phyloP scores from a whole-genome alignment of 768 basidiomycete species.

The Lentinula aciculospora region DNA sequence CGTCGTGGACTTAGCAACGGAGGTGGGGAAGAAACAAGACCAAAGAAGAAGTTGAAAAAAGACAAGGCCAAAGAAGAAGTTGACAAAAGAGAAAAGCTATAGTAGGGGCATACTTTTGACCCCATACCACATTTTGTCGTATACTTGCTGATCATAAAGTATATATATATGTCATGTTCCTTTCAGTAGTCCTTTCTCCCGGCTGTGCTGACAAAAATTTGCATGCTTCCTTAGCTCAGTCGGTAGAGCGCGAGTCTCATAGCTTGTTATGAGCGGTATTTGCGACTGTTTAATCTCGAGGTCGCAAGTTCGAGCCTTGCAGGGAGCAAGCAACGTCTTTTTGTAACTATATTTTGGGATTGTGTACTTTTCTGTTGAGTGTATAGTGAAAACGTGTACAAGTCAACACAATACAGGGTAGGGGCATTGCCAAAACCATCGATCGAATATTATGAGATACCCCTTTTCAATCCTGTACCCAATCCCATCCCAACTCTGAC shows the following conservation, averaged over 20 bases:
- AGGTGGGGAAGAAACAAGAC: constrained; percentile 6
- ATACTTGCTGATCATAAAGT: no score
- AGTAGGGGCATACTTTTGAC: no score
- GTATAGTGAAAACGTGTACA: no score
- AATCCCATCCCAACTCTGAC: constrained; percentile 87
- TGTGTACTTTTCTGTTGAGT: no score
- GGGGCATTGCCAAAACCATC: no score
- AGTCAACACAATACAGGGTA: no score
- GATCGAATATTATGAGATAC: not conserved
- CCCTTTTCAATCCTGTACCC: constrained; percentile 32
- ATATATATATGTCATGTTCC: constrained; percentile 16
- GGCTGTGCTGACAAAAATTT: no score
- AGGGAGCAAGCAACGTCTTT: not conserved
- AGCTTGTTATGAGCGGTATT: not conserved
- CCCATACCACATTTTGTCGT: no score
- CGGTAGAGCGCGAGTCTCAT: constrained; percentile 5
- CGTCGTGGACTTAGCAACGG: not conserved
- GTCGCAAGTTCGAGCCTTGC: constrained; percentile 6
- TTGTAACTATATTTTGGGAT: no score
- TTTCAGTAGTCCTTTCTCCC: no score
- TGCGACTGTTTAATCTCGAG: not conserved
- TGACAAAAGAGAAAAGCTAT: constrained; percentile 6
- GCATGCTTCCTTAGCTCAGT: constrained; percentile 6
- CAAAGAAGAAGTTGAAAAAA: constrained; percentile 7
- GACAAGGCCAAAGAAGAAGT: not conserved